Evolutionary conservation across 176 grass and related monocot genomes (phyloP).

Genomic region (Pontederia crassipes): DNA sequence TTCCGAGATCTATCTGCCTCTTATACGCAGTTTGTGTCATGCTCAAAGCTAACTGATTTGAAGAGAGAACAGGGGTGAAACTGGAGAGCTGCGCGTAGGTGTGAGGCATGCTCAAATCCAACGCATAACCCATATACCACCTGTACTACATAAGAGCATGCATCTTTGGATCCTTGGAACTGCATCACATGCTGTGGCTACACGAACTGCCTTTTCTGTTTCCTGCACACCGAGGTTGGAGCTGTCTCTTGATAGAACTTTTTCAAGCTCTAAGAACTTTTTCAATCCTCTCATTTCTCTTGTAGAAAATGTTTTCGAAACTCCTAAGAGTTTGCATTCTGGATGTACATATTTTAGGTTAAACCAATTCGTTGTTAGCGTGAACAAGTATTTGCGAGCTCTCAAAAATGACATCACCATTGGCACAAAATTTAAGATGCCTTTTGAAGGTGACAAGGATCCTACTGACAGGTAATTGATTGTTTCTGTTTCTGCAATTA

Average conservation of each 20-base stretch:
- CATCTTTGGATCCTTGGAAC: slow-evolving; percentile 88
- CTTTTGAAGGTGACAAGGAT: slow-evolving; percentile 86
- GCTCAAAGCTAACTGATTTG: slow-evolving; percentile 19
- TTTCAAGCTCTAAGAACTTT: too few relatives aligned
- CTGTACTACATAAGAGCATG: slow-evolving; percentile 89
- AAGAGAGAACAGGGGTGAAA: slow-evolving; percentile 53
- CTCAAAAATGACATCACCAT: slow-evolving; percentile 61
- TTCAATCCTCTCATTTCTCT: too few relatives aligned
- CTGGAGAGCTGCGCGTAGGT: slow-evolving; percentile 70
- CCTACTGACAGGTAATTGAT: slow-evolving; percentile 5
- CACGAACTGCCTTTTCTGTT: slow-evolving; percentile 75
- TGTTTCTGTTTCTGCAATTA: too few relatives aligned
- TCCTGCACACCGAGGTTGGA: slow-evolving; percentile 84
- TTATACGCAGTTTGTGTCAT: not conserved
- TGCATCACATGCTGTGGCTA: slow-evolving; percentile 76
- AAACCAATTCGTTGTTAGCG: not conserved
- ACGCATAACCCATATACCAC: slow-evolving; percentile 57
- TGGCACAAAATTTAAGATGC: slow-evolving; percentile 88
- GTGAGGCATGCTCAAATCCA: slow-evolving; percentile 80
- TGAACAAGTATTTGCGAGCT: slow-evolving; percentile 50
- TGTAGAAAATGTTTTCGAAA: too few relatives aligned
- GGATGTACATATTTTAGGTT: not conserved
- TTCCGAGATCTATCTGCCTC: slow-evolving; percentile 5
- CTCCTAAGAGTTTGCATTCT: not conserved
- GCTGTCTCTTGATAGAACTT: not conserved